Percentiles rank a stretch among this genome's conserved stretches.
phyloP scores from a whole-genome alignment of 495 filamentous ascomycete genomes.

The Aspergillus olivimuriae region DNA sequence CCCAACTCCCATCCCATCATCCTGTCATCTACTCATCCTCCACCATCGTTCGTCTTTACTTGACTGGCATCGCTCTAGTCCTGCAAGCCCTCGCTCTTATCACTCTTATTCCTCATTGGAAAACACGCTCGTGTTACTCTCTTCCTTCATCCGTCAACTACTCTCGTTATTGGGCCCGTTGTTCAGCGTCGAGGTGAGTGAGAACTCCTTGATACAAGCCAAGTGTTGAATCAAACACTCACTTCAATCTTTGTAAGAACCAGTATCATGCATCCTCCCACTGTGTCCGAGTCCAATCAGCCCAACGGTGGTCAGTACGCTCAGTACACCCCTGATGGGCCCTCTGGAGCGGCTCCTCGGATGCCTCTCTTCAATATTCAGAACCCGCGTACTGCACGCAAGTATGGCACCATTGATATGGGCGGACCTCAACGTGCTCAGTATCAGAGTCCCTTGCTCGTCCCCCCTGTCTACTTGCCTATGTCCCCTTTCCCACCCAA shows the following conservation, averaged over 20 bases:
- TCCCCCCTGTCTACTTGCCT: slow-evolving; percentile 23
- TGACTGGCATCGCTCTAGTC: neutral
- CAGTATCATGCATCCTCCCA: slow-evolving; percentile 26
- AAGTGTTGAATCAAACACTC: too few species aligned
- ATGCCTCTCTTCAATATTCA: slow-evolving; percentile 21
- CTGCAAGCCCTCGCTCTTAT: neutral
- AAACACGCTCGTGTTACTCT: too few species aligned
- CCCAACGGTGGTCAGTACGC: slow-evolving; percentile 13
- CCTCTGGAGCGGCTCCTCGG: slow-evolving; percentile 13
- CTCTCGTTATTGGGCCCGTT: too few species aligned
- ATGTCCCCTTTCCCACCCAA: slow-evolving; percentile 19
- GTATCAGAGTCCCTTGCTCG: slow-evolving; percentile 26
- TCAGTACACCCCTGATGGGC: slow-evolving; percentile 18
- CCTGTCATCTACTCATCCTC: slow-evolving; percentile 20
- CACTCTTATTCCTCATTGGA: neutral
- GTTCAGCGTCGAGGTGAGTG: too few species aligned
- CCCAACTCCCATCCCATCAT: slow-evolving; percentile 3
- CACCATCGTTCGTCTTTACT: slow-evolving; percentile 15
- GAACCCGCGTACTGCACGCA: slow-evolving; percentile 20
- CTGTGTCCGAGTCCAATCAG: slow-evolving; percentile 31
- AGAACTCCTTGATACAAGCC: too few species aligned
- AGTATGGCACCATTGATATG: slow-evolving; percentile 23
- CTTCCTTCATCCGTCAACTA: too few species aligned
- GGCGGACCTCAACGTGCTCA: slow-evolving; percentile 17
- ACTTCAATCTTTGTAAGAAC: too few species aligned